Conservation (phyloP, 257 asterid genomes). For the Jasminum sambac region DNA sequence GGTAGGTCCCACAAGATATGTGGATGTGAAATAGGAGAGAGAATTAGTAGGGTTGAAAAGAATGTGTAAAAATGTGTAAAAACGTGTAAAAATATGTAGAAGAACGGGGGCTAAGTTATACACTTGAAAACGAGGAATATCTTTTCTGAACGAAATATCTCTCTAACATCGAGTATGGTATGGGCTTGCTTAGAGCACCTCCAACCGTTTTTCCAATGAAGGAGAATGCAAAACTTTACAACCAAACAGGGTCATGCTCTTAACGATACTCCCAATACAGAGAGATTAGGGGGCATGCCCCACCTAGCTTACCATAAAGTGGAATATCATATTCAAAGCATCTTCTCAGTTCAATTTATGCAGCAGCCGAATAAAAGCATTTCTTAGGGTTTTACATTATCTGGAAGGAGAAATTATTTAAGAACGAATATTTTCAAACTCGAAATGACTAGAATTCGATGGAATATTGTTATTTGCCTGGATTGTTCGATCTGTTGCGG, state of each 20-base stretch:
- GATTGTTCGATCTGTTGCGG: neutral
- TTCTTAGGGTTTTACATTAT: neutral
- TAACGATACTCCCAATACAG: neutral
- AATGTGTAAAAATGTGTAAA: too few species aligned
- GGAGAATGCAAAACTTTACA: neutral
- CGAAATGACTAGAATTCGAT: neutral
- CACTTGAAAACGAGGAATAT: too few species aligned
- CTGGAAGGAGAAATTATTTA: neutral
- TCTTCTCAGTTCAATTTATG: too few species aligned
- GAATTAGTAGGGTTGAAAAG: too few species aligned
- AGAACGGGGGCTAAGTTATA: too few species aligned
- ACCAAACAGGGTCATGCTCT: neutral
- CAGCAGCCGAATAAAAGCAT: too few species aligned
- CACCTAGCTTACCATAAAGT: too few species aligned
- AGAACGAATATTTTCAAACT: neutral
- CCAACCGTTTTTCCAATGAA: neutral
- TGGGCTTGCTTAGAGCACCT: neutral
- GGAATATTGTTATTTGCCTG: neutral
- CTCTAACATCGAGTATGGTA: neutral
- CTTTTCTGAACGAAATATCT: neutral
- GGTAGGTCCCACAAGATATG: too few species aligned
- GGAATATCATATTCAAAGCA: too few species aligned
- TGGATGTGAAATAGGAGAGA: too few species aligned
- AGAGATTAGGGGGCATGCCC: too few species aligned
- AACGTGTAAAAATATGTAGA: too few species aligned